Percentiles rank a stretch among this genome's conserved stretches.
Evolutionary conservation across 2,329 filamentous ascomycete genomes (phyloP).

Genomic region (Beauveria asiatica): DNA sequence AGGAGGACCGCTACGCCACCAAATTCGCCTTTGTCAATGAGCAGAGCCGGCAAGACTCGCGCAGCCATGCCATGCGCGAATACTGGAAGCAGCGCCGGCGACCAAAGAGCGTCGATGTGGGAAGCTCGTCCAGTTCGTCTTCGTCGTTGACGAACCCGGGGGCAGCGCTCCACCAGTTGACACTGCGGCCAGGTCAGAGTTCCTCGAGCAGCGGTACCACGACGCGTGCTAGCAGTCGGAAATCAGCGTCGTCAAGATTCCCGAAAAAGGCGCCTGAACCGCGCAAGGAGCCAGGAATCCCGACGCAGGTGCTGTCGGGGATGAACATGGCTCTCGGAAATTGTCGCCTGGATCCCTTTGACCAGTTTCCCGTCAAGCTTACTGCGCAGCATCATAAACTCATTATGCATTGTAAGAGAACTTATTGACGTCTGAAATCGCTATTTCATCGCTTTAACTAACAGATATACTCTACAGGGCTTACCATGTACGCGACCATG

Average conservation of each 20-base stretch:
- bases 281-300: slow-evolving; percentile 1
- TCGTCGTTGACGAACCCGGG: neutral
- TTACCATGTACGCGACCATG: slow-evolving; percentile 23
- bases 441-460: neutral
- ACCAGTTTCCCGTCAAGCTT: slow-evolving; percentile 25
- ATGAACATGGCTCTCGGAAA: slow-evolving; percentile 21
- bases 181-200: neutral
- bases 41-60: neutral
- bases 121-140: neutral
- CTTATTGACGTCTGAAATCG: too few relatives aligned
- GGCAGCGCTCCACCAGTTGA: neutral
- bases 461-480: slow-evolving; percentile 16
- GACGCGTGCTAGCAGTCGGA: neutral
- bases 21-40: neutral
- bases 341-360: slow-evolving; percentile 25
- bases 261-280: neutral
- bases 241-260: neutral
- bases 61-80: slow-evolving; percentile 27
- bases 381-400: slow-evolving; percentile 27
- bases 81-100: slow-evolving; percentile 17
- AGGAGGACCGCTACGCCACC: neutral
- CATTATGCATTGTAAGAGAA: slow-evolving; percentile 26
- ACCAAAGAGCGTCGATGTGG: slow-evolving; percentile 4
- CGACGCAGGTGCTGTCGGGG: slow-evolving; percentile 18
- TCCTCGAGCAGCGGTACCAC: neutral